Percentiles rank a stretch among this genome's conserved stretches.
Conservation (phyloP, 2,329 filamentous ascomycete genomes). For the Cephalotrichum gorgonifer region DNA sequence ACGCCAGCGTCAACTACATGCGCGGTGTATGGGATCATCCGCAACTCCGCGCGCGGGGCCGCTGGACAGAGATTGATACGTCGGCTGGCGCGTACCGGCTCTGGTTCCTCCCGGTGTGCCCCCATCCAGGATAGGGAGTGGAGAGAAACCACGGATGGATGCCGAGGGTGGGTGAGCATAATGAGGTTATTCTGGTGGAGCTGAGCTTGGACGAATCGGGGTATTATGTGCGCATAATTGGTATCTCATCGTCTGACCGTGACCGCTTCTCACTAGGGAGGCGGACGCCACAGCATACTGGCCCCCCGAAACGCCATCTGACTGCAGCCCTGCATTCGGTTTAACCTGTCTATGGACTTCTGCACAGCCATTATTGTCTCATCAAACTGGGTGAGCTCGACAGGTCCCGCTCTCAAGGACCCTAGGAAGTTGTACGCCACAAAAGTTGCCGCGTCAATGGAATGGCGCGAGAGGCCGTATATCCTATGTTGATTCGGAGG, state of each 20-base stretch:
- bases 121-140: background rate
- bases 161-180: constrained; percentile 39
- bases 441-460: too few relatives aligned
- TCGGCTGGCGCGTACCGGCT: constrained; percentile 33
- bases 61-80: constrained; percentile 41
- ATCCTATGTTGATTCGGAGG: too few relatives aligned
- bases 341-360: too few relatives aligned
- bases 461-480: too few relatives aligned
- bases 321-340: too few relatives aligned
- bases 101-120: constrained; percentile 36
- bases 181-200: constrained; percentile 31
- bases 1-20: constrained; percentile 45
- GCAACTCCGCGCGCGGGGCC: constrained; percentile 35
- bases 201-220: constrained; percentile 20
- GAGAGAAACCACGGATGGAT: constrained; percentile 27
- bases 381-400: too few relatives aligned
- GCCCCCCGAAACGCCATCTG: too few relatives aligned
- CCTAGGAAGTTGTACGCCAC: too few relatives aligned
- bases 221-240: background rate
- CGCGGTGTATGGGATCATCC: constrained; percentile 42
- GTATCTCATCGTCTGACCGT: background rate
- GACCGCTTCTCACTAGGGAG: background rate
- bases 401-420: too few relatives aligned
- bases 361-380: too few relatives aligned
- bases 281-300: too few relatives aligned